phyloP scores from a whole-genome alignment of 148 eudicot genomes.

The Arctostaphylos glauca region DNA sequence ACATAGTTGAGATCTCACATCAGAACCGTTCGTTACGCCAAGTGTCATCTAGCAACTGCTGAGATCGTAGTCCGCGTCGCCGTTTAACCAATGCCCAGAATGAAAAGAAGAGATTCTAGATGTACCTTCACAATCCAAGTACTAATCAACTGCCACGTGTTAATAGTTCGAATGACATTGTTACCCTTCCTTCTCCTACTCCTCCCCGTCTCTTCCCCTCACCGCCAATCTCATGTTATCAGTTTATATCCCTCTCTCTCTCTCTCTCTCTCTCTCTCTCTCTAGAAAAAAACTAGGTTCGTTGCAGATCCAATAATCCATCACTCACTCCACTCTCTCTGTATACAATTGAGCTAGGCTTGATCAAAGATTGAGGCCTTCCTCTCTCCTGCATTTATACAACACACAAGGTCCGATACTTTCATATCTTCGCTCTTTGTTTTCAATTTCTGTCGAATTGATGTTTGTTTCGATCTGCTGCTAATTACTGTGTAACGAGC shows the following conservation, averaged over 20 bases:
- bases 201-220: conserved; percentile 11
- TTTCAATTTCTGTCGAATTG: not conserved
- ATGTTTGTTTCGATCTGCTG: not conserved
- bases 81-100: not conserved
- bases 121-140: not conserved
- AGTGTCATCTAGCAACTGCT: not conserved
- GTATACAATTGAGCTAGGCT: not conserved
- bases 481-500: not conserved
- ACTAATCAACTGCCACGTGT: not conserved
- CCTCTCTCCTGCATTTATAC: not conserved
- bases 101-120: not conserved
- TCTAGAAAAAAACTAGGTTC: conserved; percentile 1
- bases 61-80: not conserved
- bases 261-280: conserved; percentile 5
- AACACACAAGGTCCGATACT: not conserved
- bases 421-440: not conserved
- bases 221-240: conserved; percentile 9
- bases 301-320: not conserved
- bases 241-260: not conserved
- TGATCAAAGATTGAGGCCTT: not conserved
- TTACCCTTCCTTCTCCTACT: not conserved
- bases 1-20: not conserved
- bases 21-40: not conserved
- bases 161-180: not conserved
- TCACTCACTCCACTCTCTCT: not conserved